A percentile compares a stretch with the other conserved stretches of the same genome.
These are phyloP conservation scores for Lepidopterella palustris DNA, from an alignment of 495 filamentous ascomycete species.

Conservation along the genomic window DNA sequence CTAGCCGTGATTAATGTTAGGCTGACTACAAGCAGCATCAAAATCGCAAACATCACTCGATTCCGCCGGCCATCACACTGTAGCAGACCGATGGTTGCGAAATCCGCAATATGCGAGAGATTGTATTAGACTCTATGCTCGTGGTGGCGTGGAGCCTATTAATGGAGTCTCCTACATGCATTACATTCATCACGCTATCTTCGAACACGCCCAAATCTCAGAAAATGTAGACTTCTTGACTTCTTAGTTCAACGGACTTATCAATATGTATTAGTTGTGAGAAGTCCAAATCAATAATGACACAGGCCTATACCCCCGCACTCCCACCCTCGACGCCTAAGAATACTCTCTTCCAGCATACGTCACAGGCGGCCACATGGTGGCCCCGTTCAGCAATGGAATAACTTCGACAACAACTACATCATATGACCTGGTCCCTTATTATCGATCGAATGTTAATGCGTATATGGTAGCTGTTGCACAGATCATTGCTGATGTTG, in stretches of 20 bases:
- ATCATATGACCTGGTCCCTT: slow-evolving; percentile 37
- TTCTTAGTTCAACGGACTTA: slow-evolving; percentile 39
- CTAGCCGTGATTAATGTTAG: neutral
- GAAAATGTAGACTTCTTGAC: slow-evolving; percentile 38
- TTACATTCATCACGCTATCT: slow-evolving; percentile 40
- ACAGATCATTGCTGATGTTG: slow-evolving; percentile 38
- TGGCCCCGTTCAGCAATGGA: slow-evolving; percentile 24
- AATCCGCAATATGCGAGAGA: slow-evolving; percentile 39
- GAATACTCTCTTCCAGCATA: slow-evolving; percentile 42
- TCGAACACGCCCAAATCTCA: slow-evolving; percentile 38
- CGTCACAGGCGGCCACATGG: slow-evolving; percentile 34
- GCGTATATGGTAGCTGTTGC: slow-evolving; percentile 46
- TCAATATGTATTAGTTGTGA: slow-evolving; percentile 40
- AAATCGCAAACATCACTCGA: slow-evolving; percentile 40
- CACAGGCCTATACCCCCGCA: slow-evolving; percentile 40
- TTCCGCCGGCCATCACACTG: slow-evolving; percentile 43
- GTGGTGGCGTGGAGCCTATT: slow-evolving; percentile 39
- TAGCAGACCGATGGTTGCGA: slow-evolving; percentile 43
- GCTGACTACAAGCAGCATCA: slow-evolving; percentile 1
- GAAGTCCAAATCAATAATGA: slow-evolving; percentile 33
- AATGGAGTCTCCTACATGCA: slow-evolving; percentile 39
- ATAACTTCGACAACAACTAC: slow-evolving; percentile 31
- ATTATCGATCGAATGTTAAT: slow-evolving; percentile 42
- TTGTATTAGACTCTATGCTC: slow-evolving; percentile 40
- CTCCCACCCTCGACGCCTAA: slow-evolving; percentile 43